phyloP scores from a whole-genome alignment of 768 basidiomycete species.

The Rhodosporidiobolus odoratus region DNA sequence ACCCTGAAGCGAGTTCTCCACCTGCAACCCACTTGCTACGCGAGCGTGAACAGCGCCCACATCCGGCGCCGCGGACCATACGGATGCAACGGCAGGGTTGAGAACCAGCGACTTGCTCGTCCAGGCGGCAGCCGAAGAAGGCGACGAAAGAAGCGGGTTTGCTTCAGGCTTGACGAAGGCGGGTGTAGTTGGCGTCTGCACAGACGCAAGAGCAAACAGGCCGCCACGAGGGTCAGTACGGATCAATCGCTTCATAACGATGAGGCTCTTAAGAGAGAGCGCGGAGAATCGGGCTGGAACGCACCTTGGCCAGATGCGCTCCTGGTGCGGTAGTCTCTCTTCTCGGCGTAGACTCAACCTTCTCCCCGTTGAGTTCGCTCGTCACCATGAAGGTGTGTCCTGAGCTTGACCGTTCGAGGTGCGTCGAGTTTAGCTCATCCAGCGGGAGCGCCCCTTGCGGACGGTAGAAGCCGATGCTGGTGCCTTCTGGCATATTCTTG shows the following conservation, averaged over 20 bases:
- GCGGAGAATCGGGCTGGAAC: background rate
- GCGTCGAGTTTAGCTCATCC: background rate
- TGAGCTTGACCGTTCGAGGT: slow-evolving; percentile 2
- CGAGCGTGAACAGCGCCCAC: slow-evolving; percentile 24
- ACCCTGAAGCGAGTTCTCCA: slow-evolving; percentile 73
- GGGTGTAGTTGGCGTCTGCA: slow-evolving; percentile 16
- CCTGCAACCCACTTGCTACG: slow-evolving; percentile 50
- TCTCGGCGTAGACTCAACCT: slow-evolving; percentile 29
- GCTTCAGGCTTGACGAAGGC: slow-evolving; percentile 67
- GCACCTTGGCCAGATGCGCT: slow-evolving; percentile 10
- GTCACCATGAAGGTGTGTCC: slow-evolving; percentile 62
- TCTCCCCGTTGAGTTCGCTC: slow-evolving; percentile 61
- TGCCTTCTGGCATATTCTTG: slow-evolving; percentile 27
- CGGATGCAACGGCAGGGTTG: slow-evolving; percentile 30
- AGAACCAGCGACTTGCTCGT: slow-evolving; percentile 52
- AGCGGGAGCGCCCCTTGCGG: background rate
- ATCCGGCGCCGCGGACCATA: slow-evolving; percentile 29
- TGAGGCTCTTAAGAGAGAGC: no score
- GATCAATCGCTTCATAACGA: no score
- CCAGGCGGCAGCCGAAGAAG: slow-evolving; percentile 51
- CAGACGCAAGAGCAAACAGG: background rate
- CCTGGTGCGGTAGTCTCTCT: slow-evolving; percentile 29
- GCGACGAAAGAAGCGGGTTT: slow-evolving; percentile 71
- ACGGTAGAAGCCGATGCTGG: slow-evolving; percentile 40
- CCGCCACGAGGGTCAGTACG: background rate